Evolutionary conservation across 768 basidiomycete genomes (phyloP).

Genomic region (Tephrocybe sp.): DNA sequence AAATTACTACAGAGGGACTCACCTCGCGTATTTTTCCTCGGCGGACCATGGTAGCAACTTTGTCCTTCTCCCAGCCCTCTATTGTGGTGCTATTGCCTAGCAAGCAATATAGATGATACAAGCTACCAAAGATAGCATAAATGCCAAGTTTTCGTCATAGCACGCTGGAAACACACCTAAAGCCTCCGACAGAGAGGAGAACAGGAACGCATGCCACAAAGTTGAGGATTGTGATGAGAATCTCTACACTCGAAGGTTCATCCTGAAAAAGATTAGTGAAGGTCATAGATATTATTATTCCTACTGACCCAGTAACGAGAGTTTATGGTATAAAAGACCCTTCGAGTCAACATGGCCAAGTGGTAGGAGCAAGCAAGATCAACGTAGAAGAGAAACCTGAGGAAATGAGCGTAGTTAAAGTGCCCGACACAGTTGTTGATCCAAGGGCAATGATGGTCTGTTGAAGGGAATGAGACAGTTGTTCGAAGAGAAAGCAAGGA

Average conservation of each 20-base stretch:
- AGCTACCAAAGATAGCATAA: conserved; percentile 34
- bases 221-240: conserved; percentile 88
- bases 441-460: conserved; percentile 93
- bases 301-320: conserved; percentile 56
- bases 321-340: conserved; percentile 51
- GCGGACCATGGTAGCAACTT: conserved; percentile 80
- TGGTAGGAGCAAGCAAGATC: conserved; percentile 91
- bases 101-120: conserved; percentile 86
- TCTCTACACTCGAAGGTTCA: conserved; percentile 63
- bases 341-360: conserved; percentile 72
- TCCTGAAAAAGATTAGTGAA: conserved; percentile 42
- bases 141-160: neutral
- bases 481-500: neutral
- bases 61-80: conserved; percentile 98
- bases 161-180: conserved; percentile 58
- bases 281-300: neutral
- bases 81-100: conserved; percentile 90
- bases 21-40: conserved; percentile 86
- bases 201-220: conserved; percentile 86
- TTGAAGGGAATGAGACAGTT: conserved; percentile 7
- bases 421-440: conserved; percentile 94
- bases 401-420: conserved; percentile 84
- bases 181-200: conserved; percentile 81
- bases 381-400: conserved; percentile 92
- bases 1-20: conserved; percentile 6